Evolutionary conservation across 2,329 filamentous ascomycete species (phyloP).

Genomic region (Pseudogymnoascus sp.): DNA sequence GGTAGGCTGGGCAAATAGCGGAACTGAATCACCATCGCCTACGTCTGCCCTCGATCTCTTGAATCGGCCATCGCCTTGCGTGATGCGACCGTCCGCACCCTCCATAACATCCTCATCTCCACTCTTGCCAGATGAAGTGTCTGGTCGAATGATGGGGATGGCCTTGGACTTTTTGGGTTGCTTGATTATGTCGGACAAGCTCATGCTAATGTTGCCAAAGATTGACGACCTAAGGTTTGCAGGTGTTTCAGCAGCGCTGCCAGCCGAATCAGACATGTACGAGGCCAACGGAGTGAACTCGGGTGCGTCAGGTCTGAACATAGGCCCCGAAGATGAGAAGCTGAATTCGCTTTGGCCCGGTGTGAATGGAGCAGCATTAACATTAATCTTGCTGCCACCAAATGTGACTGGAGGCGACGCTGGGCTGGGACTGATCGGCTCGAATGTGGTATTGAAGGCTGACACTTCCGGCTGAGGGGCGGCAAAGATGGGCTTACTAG

Average conservation of each 20-base stretch:
- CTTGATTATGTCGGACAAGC: constrained; percentile 52
- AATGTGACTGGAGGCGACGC: constrained; percentile 24
- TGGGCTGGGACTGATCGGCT: constrained; percentile 24
- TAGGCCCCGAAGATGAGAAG: constrained; percentile 57
- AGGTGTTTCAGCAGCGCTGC: constrained; percentile 36
- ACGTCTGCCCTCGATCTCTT: constrained; percentile 64
- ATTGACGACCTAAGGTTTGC: constrained; percentile 40
- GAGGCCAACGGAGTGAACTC: constrained; percentile 58
- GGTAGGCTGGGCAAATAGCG: constrained; percentile 57
- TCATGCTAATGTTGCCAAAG: constrained; percentile 61
- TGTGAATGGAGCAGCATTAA: constrained; percentile 60
- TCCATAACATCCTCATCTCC: constrained; percentile 35
- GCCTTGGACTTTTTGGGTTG: constrained; percentile 69
- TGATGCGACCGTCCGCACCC: constrained; percentile 51
- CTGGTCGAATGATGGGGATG: constrained; percentile 66
- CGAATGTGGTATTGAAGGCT: constrained; percentile 19
- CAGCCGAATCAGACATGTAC: constrained; percentile 37
- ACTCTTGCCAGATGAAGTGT: constrained; percentile 39
- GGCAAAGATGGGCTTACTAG: constrained; percentile 41
- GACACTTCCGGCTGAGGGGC: constrained; percentile 39
- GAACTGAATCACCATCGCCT: constrained; percentile 62
- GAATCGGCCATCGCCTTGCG: constrained; percentile 56
- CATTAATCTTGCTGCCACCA: constrained; percentile 46
- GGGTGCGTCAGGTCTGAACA: constrained; percentile 69
- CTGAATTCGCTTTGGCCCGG: constrained; percentile 57